Conservation (phyloP, 1,284 basidiomycete species). For the Apiotrichum brassicae region DNA sequence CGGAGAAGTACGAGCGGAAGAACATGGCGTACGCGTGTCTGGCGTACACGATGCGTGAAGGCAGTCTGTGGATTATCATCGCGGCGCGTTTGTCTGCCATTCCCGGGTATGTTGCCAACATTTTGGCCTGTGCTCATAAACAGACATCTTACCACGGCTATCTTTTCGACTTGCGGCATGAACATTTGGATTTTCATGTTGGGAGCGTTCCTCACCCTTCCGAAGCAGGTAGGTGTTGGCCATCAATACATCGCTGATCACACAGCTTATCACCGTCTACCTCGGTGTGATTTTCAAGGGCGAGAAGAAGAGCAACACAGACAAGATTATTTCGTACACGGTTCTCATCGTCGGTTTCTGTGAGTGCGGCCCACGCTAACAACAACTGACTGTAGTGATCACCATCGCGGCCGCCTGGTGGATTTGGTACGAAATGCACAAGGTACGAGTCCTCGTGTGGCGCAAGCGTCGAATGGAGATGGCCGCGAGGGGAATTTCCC, state of each 20-base stretch:
- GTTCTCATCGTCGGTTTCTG: conserved; percentile 58
- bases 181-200: conserved; percentile 61
- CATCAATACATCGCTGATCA: not conserved
- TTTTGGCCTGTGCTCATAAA: not conserved
- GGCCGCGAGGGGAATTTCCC: conserved; percentile 8
- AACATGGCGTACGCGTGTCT: conserved; percentile 71
- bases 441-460: conserved; percentile 66
- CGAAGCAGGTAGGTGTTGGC: conserved; percentile 55
- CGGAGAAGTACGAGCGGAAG: conserved; percentile 63
- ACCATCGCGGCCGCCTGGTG: conserved; percentile 78
- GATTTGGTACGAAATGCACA: conserved; percentile 67
- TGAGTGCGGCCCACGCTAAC: conserved; percentile 7
- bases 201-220: conserved; percentile 66
- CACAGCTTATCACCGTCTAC: conserved; percentile 64
- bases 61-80: conserved; percentile 69
- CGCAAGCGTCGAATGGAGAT: conserved; percentile 54
- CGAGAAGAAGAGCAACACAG: conserved; percentile 48
- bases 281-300: conserved; percentile 58
- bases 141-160: conserved; percentile 51
- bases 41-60: conserved; percentile 67
- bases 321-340: conserved; percentile 53
- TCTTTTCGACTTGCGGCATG: conserved; percentile 76
- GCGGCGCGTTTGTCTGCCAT: conserved; percentile 71
- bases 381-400: conserved; percentile 49
- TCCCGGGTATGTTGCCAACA: conserved; percentile 51